phyloP scores from a whole-genome alignment of 1,284 basidiomycete species.

The Apiotrichum mycotoxinovorans region DNA sequence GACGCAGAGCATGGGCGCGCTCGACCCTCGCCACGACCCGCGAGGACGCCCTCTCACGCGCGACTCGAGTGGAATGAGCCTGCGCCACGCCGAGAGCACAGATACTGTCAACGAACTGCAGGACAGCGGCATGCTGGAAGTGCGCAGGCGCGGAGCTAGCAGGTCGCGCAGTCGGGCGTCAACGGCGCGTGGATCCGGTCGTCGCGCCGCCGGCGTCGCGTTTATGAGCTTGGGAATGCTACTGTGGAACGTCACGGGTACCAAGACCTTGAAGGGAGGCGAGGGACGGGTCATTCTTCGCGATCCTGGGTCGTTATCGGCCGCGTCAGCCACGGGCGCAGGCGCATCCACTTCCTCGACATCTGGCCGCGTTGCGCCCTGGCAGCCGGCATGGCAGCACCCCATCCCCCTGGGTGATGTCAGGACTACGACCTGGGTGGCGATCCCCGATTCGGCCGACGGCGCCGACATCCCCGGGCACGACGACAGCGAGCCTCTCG shows the following conservation, averaged over 20 bases:
- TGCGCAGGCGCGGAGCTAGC: conserved; percentile 3
- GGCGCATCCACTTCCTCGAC: neutral
- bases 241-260: conserved; percentile 15
- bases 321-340: neutral
- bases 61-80: neutral
- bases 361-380: neutral
- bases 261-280: neutral
- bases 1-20: conserved; percentile 19
- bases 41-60: conserved; percentile 15
- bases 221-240: conserved; percentile 47
- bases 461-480: neutral
- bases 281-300: neutral
- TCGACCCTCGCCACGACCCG: conserved; percentile 1
- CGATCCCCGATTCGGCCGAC: neutral
- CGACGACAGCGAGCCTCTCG: conserved; percentile 3
- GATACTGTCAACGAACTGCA: conserved; percentile 12
- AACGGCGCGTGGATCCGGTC: conserved; percentile 9
- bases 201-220: conserved; percentile 45
- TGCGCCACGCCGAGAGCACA: neutral
- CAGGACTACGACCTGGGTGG: neutral
- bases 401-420: neutral
- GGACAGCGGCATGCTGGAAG: conserved; percentile 17
- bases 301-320: neutral
- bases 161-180: conserved; percentile 13
- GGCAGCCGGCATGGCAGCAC: neutral